phyloP scores from a whole-genome alignment of 2,329 filamentous ascomycete genomes.

The Colletotrichum tropicale region DNA sequence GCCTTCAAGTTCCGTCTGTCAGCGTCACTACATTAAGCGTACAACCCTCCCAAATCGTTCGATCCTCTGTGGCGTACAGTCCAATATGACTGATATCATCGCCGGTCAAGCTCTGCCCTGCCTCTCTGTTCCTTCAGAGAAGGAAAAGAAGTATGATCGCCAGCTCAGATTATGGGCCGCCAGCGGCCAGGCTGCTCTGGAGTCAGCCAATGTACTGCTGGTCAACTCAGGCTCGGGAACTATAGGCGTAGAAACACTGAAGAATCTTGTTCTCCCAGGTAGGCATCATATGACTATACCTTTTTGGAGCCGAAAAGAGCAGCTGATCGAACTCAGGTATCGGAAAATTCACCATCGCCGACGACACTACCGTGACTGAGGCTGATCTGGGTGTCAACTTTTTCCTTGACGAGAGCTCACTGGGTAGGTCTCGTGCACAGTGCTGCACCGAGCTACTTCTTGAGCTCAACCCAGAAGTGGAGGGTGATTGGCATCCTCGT shows the following conservation, averaged over 20 bases:
- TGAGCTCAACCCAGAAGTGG: slow-evolving; percentile 92
- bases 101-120: slow-evolving; percentile 50
- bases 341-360: slow-evolving; percentile 89
- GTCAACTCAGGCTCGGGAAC: slow-evolving; percentile 88
- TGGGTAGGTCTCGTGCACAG: slow-evolving; percentile 80
- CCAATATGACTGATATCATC: slow-evolving; percentile 48
- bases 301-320: background rate
- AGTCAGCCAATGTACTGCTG: slow-evolving; percentile 89
- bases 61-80: background rate
- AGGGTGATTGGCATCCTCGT: slow-evolving; percentile 72
- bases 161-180: slow-evolving; percentile 96
- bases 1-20: background rate
- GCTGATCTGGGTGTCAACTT: slow-evolving; percentile 95
- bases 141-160: slow-evolving; percentile 85
- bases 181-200: slow-evolving; percentile 86
- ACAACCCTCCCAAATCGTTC: background rate
- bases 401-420: slow-evolving; percentile 81
- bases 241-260: slow-evolving; percentile 87
- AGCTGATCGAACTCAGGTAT: slow-evolving; percentile 62
- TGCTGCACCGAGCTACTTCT: slow-evolving; percentile 77
- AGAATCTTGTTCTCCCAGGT: slow-evolving; percentile 95
- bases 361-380: slow-evolving; percentile 77
- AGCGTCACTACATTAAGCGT: background rate
- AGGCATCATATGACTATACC: slow-evolving; percentile 22
- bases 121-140: slow-evolving; percentile 60